Evolutionary conservation across 83 land plant species (phyloP), one percentile per base, ranked within the genome.

Genomic region (Larix sibirica): DNA sequence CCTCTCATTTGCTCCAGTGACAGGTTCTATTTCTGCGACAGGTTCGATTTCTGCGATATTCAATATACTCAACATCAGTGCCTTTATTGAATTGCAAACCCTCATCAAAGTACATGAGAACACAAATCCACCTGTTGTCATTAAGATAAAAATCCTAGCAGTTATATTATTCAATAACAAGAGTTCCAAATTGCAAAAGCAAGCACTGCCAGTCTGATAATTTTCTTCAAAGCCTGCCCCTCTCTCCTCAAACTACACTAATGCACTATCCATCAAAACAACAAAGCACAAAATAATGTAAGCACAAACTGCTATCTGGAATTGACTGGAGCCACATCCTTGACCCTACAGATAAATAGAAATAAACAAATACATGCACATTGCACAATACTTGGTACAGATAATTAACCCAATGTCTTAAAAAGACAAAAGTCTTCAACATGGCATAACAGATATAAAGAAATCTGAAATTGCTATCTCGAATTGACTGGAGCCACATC

Each of bases 1-100:
- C 75, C 50, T 70, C 47, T 70, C 75, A 38, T 70, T 38, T 70
- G 3, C 75, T 70, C 50, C 75, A 38, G 6, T 18, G 33, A 18
- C 50, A 70, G n/a, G 50, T 40, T 70, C 75, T 40, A 38, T 70
- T 70, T 70, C 50, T 70, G 77, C 20, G 33, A 18, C 50, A 70
- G n/a, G 50, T 40, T 70, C 75, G 20, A 70, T 70, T 70, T 70
- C 50, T 70, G 77, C 50, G 40, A 7, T 3, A 42, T 42, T 12
- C 50, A 73, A 42, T 20, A 42, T 9, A 42, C 54, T 38, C 26
- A 42, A 40, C 9, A 73, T 73, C 10, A 42, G 26, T 73, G 17
- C 54, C n/a, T 50, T 73, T 73, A 20, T 6, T 20, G 50, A 0
- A 24, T 73, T 42, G 44, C 24, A 73, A 38, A 42, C 26, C 24